Evolutionary conservation across 2,329 filamentous ascomycete genomes (phyloP), one percentile per base, ranked within the genome.

Genomic region (Colletotrichum nymphaeae): DNA sequence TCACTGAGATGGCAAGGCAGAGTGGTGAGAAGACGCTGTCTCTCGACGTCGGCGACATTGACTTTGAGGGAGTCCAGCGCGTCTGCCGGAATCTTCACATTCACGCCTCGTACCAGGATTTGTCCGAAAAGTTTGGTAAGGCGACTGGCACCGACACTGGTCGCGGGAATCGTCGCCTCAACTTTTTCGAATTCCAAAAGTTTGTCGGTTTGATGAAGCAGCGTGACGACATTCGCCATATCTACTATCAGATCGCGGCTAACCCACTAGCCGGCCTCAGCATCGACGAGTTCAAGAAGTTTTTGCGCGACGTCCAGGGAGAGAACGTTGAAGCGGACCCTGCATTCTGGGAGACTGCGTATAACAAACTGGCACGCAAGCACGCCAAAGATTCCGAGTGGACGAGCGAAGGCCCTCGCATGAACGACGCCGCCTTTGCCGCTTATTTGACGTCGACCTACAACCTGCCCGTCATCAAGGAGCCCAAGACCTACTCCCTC

Each of bases 71-170:
- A 12, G 93, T 98, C 35, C 93, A 95, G 80, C 92, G 92, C 72
- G 88, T 98, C 16, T 98, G 97, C 84, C 93, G 93, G 73, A 95
- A 93, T 78, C 87, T 98, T 59, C 95, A 98, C 81, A 98, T 99
- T 78, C 95, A 98, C 82, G 95, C 94, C 78, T 93, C 95, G 2
- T 91, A 90, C 67, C 92, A 93, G 58, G 35, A 37, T 37, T 86
- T 98, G 5, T 91, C 90, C 68, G 86, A 88, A 37, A 94, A 93
- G 77, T 98, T 98, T 78, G 86, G 90, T 69, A 88, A 90, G 72
- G 94, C 93, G 6, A 94, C 96, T 78, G 84, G 85, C n/a, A 87
- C 88, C 28, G 84, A 86, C 63, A 89, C 87, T 1, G 92, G 30
- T 11, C 30, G 30, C 30, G 30, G 30, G 9, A 32, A 32, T 32